These are phyloP conservation scores for Aspergillus coremiiformis DNA, from an alignment of 495 filamentous ascomycete species.

Conservation along the genomic window DNA sequence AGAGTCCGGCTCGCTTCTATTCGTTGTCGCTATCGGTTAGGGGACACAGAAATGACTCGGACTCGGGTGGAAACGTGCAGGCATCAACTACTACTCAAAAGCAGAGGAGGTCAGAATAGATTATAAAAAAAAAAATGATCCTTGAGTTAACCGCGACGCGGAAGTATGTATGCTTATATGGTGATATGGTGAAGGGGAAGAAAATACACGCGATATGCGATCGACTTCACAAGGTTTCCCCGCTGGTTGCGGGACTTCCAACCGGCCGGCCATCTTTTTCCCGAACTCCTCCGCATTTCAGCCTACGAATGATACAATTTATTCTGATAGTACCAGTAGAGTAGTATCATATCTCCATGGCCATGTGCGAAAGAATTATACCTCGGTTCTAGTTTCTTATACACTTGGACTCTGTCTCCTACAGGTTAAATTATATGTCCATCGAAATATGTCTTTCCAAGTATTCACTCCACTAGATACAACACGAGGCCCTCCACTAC, in stretches of 20 bases:
- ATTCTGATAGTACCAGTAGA: too few species aligned
- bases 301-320: too few species aligned
- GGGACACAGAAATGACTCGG: slow-evolving; percentile 6
- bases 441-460: too few species aligned
- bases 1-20: slow-evolving; percentile 19
- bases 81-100: slow-evolving; percentile 14
- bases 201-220: slow-evolving; percentile 24
- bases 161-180: slow-evolving; percentile 9
- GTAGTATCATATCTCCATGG: not conserved
- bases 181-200: too few species aligned
- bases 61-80: slow-evolving; percentile 25
- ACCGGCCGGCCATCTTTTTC: slow-evolving; percentile 10
- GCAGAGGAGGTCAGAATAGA: not conserved
- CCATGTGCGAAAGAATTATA: not conserved
- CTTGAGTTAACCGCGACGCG: slow-evolving; percentile 9
- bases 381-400: not conserved
- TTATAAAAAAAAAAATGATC: not conserved
- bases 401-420: too few species aligned
- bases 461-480: too few species aligned
- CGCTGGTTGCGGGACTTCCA: slow-evolving; percentile 18
- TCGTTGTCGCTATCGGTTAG: slow-evolving; percentile 6
- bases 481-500: too few species aligned
- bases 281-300: slow-evolving; percentile 35
- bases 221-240: slow-evolving; percentile 22
- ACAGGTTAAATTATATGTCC: too few species aligned